These are phyloP conservation scores for Mortierella alpina DNA, from an alignment of 192 early-diverging fungal genomes.

Conservation along the genomic window DNA sequence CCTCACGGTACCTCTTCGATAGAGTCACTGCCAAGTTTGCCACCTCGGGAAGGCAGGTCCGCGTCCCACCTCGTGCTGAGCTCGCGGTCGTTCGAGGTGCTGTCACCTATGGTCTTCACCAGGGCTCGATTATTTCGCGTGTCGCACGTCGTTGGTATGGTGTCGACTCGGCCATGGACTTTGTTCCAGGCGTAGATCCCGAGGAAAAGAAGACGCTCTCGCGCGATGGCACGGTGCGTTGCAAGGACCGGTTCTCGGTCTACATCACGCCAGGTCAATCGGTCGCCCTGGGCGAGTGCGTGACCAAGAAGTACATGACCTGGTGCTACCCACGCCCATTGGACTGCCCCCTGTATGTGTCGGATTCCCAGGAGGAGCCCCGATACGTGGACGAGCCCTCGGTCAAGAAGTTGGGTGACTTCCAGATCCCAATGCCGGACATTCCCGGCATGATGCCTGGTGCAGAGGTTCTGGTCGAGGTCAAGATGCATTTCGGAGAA, in stretches of 20 bases:
- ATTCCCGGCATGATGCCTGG: conserved; percentile 49
- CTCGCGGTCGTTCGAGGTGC: conserved; percentile 63
- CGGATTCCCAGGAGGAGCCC: conserved; percentile 43
- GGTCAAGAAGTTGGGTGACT: conserved; percentile 52
- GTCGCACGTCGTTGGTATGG: conserved; percentile 53
- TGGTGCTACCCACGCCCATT: conserved; percentile 54
- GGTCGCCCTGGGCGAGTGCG: conserved; percentile 48
- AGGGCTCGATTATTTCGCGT: conserved; percentile 49
- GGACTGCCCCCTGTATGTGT: conserved; percentile 48
- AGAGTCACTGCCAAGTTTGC: conserved; percentile 60
- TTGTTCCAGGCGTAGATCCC: conserved; percentile 39
- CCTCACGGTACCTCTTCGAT: conserved; percentile 60
- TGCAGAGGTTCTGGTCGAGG: conserved; percentile 49
- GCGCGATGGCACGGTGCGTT: conserved; percentile 48
- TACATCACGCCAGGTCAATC: conserved; percentile 50
- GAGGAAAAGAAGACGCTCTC: conserved; percentile 52
- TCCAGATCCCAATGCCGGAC: conserved; percentile 53
- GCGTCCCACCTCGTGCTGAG: conserved; percentile 65
- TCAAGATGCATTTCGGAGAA: conserved; percentile 56
- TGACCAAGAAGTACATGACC: conserved; percentile 56
- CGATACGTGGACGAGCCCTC: conserved; percentile 53
- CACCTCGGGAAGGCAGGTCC: conserved; percentile 54
- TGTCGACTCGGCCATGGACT: conserved; percentile 54
- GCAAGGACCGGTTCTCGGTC: conserved; percentile 53
- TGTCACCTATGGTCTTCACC: conserved; percentile 57